Percentiles rank a stretch among this genome's conserved stretches.
phyloP scores from a whole-genome alignment of 179 eudicot species.

The Silene coronaria region DNA sequence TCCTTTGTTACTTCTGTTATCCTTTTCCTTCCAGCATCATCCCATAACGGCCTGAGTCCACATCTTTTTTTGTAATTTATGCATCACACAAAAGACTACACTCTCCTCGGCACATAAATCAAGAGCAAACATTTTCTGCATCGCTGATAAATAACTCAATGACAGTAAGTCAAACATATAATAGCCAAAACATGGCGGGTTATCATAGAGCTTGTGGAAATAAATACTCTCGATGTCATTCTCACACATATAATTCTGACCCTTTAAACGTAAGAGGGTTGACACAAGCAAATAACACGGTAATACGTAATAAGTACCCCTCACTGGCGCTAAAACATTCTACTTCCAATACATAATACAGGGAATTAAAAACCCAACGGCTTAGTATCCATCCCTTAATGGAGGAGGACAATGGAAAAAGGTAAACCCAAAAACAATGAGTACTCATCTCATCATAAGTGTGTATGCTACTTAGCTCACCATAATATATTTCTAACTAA shows the following conservation, averaged over 20 bases:
- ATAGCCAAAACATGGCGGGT: slow-evolving; percentile 1
- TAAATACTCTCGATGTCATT: neutral
- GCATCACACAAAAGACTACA: slow-evolving; percentile 1
- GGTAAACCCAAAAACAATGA: neutral
- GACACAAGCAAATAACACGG: neutral
- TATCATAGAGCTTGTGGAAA: neutral
- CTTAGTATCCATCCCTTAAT: neutral
- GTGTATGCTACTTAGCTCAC: neutral
- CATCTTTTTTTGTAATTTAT: neutral
- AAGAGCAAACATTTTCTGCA: neutral
- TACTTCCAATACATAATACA: neutral
- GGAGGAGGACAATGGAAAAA: neutral
- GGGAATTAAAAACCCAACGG: neutral
- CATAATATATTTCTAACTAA: neutral
- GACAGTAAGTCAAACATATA: neutral
- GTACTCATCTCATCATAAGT: neutral
- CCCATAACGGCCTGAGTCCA: neutral
- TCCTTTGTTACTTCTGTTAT: neutral
- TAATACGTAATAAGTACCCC: neutral
- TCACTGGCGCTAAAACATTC: neutral
- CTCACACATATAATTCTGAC: neutral
- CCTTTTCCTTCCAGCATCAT: neutral
- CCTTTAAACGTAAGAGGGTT: neutral
- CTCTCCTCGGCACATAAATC: neutral
- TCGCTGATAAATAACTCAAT: neutral